These are phyloP conservation scores for Baorangia bicolor DNA, from an alignment of 768 basidiomycete genomes.

Conservation along the genomic window DNA sequence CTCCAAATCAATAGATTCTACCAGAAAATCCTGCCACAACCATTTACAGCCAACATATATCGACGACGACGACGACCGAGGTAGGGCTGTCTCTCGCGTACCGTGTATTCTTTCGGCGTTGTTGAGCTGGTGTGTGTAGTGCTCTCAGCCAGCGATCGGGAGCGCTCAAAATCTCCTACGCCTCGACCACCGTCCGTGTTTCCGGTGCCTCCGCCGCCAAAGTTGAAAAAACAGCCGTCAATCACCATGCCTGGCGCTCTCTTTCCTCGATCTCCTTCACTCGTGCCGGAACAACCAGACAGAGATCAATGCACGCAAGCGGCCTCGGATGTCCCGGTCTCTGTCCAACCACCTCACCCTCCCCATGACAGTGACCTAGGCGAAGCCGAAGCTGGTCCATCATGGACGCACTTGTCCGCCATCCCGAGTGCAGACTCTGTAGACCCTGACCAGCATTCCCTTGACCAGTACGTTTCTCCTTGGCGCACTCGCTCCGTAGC, in stretches of 20 bases:
- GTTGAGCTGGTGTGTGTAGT: constrained; percentile 18
- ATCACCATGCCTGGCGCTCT: constrained; percentile 79
- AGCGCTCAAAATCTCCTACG: constrained; percentile 22
- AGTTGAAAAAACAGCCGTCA: constrained; percentile 36
- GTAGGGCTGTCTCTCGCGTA: constrained; percentile 12
- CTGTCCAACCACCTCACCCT: not conserved
- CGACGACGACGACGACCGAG: constrained; percentile 19
- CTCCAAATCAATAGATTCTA: constrained; percentile 21
- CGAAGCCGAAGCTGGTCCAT: constrained; percentile 17
- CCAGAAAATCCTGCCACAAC: not conserved
- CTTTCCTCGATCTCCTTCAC: constrained; percentile 70
- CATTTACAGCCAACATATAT: not conserved
- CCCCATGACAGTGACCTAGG: not conserved
- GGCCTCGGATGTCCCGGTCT: not conserved
- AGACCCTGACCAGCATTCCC: not conserved
- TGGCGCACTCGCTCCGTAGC: constrained; percentile 36
- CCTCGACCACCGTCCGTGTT: constrained; percentile 10
- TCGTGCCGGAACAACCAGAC: constrained; percentile 41
- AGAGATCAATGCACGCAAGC: not conserved
- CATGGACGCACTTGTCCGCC: constrained; percentile 8
- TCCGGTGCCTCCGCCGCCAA: constrained; percentile 33
- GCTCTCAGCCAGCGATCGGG: constrained; percentile 20
- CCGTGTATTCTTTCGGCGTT: not conserved
- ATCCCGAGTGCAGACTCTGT: not conserved
- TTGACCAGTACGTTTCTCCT: constrained; percentile 27